Evolutionary conservation across 192 early-diverging fungal species (phyloP), one percentile per base, ranked within the genome.

Genomic region (Chytriomyces confervae): DNA sequence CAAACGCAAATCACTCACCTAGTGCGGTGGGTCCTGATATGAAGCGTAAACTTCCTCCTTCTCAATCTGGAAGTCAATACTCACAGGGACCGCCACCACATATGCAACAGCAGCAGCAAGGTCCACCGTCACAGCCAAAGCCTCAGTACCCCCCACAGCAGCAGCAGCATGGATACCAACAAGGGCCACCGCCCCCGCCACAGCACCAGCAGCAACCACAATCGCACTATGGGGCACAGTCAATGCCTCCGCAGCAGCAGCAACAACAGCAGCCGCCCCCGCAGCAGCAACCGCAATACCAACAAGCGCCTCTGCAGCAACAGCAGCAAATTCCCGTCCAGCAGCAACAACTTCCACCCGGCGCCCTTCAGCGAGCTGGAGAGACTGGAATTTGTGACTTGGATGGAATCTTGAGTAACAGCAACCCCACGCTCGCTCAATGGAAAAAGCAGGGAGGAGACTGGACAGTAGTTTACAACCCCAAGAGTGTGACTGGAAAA

Each of bases 371-470:
- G 23, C 68, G 66, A 10, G 43, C 10, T 44, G 53, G 20, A 10
- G 66, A 77, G 24, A 84, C 82, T 62, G 86, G 85, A 36, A 86
- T 94, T 50, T 89, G 89, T 29, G 94, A 94, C 71, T 86, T 95
- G 72, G 93, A 95, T 81, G 91, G 91, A 5, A 94, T 95, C 47
- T 76, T 76, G 74, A 76, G 62, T 64, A 76, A 64, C 29, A 90
- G 84, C 24, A 90, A 93, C 18, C 93, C 92, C 4, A 79, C 90
- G 7, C 49, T 76, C 1, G 74, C 74, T 6, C 74, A 76, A 51
- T 85, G 92, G 78, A 94, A 93, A 82, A 91, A 88, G 51, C 94
- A 95, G 81, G 93, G 94, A 53, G 66, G 81, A 0, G 96, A 97
- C 85, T 97, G 95, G 95, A 91, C 93, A 84, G 95, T 93, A 29